These are phyloP conservation scores for Hura crepitans DNA, from an alignment of 441 rosid species.

Conservation along the genomic window DNA sequence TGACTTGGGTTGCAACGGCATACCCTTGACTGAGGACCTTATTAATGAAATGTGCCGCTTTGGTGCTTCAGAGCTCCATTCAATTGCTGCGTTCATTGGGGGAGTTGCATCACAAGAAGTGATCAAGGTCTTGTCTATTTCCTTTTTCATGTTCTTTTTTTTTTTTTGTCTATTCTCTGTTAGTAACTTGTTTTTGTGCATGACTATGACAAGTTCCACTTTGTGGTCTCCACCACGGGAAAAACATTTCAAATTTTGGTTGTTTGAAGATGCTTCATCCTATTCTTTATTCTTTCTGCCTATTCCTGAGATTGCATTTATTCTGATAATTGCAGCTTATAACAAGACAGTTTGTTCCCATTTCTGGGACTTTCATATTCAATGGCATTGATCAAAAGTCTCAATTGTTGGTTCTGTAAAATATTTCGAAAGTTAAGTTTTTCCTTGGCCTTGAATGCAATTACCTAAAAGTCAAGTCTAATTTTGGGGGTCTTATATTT, in stretches of 20 bases:
- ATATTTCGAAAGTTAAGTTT: constrained; percentile 21
- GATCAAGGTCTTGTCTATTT: constrained; percentile 60
- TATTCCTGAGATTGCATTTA: neutral
- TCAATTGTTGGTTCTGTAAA: constrained; percentile 53
- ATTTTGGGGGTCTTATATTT: neutral
- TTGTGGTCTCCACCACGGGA: neutral
- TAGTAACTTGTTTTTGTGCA: neutral
- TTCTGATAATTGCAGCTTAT: constrained; percentile 52
- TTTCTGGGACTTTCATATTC: constrained; percentile 78
- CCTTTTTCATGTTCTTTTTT: no score
- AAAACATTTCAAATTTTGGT: neutral
- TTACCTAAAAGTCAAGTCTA: neutral
- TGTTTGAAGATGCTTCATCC: neutral
- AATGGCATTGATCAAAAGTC: constrained; percentile 93
- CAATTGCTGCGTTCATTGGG: constrained; percentile 82
- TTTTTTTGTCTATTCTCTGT: neutral
- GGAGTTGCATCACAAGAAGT: constrained; percentile 94
- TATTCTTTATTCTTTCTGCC: no score
- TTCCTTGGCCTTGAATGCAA: neutral
- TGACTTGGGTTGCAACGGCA: constrained; percentile 77
- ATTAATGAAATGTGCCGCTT: constrained; percentile 85
- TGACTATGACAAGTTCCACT: neutral
- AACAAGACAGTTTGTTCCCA: constrained; percentile 89
- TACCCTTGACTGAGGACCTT: constrained; percentile 73
- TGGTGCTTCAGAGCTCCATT: constrained; percentile 94